These are phyloP conservation scores for Colletotrichum orbiculare DNA, from an alignment of 2,329 filamentous ascomycete species.

Conservation along the genomic window DNA sequence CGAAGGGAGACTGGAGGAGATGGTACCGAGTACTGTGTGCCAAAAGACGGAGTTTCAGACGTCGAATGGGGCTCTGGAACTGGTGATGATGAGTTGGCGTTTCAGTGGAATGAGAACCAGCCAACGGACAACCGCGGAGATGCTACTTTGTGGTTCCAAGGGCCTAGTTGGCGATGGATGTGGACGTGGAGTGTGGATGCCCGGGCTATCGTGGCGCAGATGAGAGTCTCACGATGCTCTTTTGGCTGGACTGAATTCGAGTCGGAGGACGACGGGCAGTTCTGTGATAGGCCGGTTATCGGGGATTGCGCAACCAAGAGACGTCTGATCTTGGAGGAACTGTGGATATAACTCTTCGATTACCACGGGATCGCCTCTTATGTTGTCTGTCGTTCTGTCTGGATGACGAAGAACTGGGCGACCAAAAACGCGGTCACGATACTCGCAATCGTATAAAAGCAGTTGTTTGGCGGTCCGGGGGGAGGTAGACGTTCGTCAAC, in stretches of 20 bases:
- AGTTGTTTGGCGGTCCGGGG: conserved; percentile 14
- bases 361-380: conserved; percentile 21
- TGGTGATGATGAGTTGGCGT: conserved; percentile 10
- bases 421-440: neutral
- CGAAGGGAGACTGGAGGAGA: neutral
- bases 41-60: neutral
- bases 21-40: conserved; percentile 2
- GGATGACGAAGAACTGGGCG: neutral
- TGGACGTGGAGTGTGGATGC: conserved; percentile 24
- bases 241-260: conserved; percentile 6
- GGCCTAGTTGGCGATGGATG: neutral
- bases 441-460: neutral
- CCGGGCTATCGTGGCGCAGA: conserved; percentile 6
- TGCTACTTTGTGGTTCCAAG: conserved; percentile 3
- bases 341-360: conserved; percentile 19
- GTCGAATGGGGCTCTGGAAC: neutral
- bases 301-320: conserved; percentile 23
- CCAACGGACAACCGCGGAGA: conserved; percentile 7
- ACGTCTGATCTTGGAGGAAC: conserved; percentile 28
- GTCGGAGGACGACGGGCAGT: conserved; percentile 3
- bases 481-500: conserved; percentile 30
- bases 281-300: conserved; percentile 28
- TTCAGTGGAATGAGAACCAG: neutral
- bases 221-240: conserved; percentile 1
- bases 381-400: conserved; percentile 15